Percentiles rank a stretch among this genome's conserved stretches.
These are phyloP conservation scores for Jacaranda mimosifolia DNA, from an alignment of 257 asterid genomes.

Conservation along the genomic window DNA sequence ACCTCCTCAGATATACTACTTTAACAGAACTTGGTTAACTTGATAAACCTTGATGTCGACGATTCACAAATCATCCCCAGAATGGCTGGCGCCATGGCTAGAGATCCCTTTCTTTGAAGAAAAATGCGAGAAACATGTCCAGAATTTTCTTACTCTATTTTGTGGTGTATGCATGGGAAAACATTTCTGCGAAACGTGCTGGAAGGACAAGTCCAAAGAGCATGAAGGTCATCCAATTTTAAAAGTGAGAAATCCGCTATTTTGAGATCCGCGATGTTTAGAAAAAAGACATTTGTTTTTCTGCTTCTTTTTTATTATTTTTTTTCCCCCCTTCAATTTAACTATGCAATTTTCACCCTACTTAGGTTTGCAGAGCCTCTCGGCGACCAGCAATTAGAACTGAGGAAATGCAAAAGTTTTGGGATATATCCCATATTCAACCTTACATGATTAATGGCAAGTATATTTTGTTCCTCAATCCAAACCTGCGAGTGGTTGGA, in stretches of 20 bases:
- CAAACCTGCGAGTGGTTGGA: not conserved
- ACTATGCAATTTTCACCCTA: too few relatives aligned
- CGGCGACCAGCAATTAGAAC: not conserved
- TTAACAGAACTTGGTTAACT: too few relatives aligned
- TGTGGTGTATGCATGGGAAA: not conserved
- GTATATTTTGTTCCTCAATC: not conserved
- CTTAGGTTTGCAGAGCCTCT: not conserved
- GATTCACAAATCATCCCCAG: not conserved
- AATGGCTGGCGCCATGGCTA: not conserved
- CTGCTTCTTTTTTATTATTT: too few relatives aligned
- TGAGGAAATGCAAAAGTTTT: not conserved
- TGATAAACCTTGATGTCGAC: too few relatives aligned
- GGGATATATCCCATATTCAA: constrained; percentile 10
- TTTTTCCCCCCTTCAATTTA: too few relatives aligned
- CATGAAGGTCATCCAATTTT: not conserved
- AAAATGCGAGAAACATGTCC: not conserved
- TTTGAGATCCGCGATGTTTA: too few relatives aligned
- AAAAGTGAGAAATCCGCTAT: too few relatives aligned
- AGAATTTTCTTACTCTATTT: not conserved
- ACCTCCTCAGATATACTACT: too few relatives aligned
- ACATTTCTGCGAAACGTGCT: not conserved
- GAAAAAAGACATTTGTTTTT: too few relatives aligned
- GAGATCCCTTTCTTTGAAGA: not conserved
- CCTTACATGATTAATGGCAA: not conserved
- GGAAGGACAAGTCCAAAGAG: not conserved